Evolutionary conservation across 1,284 basidiomycete species (phyloP), one percentile per base, ranked within the genome.

Genomic region (Nidula niveotomentosa): DNA sequence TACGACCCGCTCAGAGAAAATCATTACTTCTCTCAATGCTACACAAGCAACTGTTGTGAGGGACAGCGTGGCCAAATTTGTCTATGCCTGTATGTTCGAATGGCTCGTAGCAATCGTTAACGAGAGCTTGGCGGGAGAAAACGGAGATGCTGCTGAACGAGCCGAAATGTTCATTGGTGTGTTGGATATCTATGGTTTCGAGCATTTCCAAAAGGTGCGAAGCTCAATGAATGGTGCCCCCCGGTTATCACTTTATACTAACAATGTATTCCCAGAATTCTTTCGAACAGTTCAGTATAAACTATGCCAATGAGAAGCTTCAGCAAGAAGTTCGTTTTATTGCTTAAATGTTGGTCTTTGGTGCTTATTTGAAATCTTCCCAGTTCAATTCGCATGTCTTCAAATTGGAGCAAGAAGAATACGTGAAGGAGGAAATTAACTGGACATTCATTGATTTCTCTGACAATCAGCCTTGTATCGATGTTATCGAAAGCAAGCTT

Each of bases 361-460:
- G 33, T 55, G n/a, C 56, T 35, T 54, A 13, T 36, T 62, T 69
- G 46, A 65, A 35, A 36, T 59, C 51, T 53, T 53, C 36, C 33
- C 55, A 95, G 91, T 97, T 97, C 77, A 97, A 97, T 64, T 96
- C 94, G 1, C 97, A 99, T 69, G 97, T 99, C 53, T 99, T 99
- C 86, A 96, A 96, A 80, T 86, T 98, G 35, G 97, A 99, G 70
- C 97, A 99, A 78, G 97, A 99, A 70, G 97, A 99, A 76, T 99
- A 99, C 68, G 85, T 99, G 55, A 93, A 95, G 56, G 97, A 99
- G 69, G 84, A 98, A 74, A 99, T 99, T 71, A 94, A 96, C 68
- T 99, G 97, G 97, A 98, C 93, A 1, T 99, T 99, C 75, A 99
- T 99, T 72, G 95, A 98, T 67, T 99, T 98, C 73, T 94, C 92